Conservation (phyloP, 2,329 filamentous ascomycete species). For the Cryphonectria japonica region DNA sequence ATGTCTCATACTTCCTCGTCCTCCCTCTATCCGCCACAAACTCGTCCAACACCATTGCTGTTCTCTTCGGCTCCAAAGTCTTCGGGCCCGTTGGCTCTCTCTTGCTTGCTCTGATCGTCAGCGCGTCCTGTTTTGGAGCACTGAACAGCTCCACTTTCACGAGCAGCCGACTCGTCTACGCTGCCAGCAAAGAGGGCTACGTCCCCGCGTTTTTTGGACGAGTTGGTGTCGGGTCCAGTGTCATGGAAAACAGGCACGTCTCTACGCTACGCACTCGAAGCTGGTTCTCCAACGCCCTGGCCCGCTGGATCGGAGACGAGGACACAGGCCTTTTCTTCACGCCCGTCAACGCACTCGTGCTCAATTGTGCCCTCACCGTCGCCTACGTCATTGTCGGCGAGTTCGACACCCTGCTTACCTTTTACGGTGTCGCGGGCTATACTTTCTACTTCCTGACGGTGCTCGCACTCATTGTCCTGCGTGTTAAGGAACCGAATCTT, state of each 20-base stretch:
- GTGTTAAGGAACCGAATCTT: constrained; percentile 83
- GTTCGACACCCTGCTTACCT: constrained; percentile 89
- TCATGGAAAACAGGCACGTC: constrained; percentile 43
- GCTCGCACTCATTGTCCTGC: constrained; percentile 85
- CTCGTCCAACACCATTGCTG: constrained; percentile 90
- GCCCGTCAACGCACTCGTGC: constrained; percentile 85
- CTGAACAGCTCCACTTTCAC: constrained; percentile 96
- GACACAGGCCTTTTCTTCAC: constrained; percentile 86
- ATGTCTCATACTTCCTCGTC: constrained; percentile 92
- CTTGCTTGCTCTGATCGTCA: constrained; percentile 85
- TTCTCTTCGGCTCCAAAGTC: constrained; percentile 87
- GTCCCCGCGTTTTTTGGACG: constrained; percentile 82
- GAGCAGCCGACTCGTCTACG: constrained; percentile 87
- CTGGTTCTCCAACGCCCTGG: constrained; percentile 62
- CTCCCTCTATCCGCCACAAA: constrained; percentile 81
- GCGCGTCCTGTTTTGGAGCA: constrained; percentile 89
- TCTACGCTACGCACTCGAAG: constrained; percentile 54
- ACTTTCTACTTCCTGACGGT: constrained; percentile 97
- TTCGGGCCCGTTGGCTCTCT: constrained; percentile 84
- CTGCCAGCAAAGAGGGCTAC: constrained; percentile 93
- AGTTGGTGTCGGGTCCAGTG: constrained; percentile 66
- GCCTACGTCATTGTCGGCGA: constrained; percentile 85
- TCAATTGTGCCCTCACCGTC: constrained; percentile 76
- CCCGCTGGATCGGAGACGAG: constrained; percentile 72
- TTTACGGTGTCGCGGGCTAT: constrained; percentile 96